Conservation (phyloP, 768 basidiomycete genomes). For the Vararia minispora region DNA sequence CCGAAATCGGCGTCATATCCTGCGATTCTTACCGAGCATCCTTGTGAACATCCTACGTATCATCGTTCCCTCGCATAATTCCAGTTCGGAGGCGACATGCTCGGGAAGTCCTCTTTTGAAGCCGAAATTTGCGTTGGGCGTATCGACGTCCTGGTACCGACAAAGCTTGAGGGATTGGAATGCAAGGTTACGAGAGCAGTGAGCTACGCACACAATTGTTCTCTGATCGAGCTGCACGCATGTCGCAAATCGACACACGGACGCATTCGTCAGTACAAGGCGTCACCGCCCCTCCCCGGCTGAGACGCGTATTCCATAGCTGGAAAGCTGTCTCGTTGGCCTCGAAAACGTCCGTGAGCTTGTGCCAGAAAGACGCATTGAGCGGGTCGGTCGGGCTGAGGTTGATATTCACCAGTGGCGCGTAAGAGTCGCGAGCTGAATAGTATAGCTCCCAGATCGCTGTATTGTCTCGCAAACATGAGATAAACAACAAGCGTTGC, state of each 20-base stretch:
- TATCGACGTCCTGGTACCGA: too few relatives aligned
- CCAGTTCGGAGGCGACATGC: too few relatives aligned
- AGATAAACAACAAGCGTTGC: too few relatives aligned
- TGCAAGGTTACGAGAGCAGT: too few relatives aligned
- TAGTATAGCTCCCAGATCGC: slow-evolving; percentile 4
- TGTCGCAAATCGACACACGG: slow-evolving; percentile 29
- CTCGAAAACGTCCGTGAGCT: slow-evolving; percentile 41
- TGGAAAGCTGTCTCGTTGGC: slow-evolving; percentile 34
- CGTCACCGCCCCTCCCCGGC: slow-evolving; percentile 25
- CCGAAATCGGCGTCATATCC: too few relatives aligned
- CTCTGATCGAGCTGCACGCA: slow-evolving; percentile 16
- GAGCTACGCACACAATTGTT: neutral
- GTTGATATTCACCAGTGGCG: slow-evolving; percentile 5
- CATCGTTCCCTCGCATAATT: too few relatives aligned
- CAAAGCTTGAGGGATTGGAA: too few relatives aligned
- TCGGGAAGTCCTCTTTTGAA: too few relatives aligned
- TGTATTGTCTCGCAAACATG: too few relatives aligned
- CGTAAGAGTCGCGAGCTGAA: slow-evolving; percentile 3
- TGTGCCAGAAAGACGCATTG: slow-evolving; percentile 48
- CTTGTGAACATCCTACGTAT: too few relatives aligned
- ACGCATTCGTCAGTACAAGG: slow-evolving; percentile 29
- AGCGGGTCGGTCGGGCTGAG: slow-evolving; percentile 29
- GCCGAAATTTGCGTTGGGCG: too few relatives aligned
- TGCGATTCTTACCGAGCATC: too few relatives aligned
- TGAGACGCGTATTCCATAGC: slow-evolving; percentile 33